Evolutionary conservation across 1,284 basidiomycete species (phyloP).

Genomic region (Trametes sp.): DNA sequence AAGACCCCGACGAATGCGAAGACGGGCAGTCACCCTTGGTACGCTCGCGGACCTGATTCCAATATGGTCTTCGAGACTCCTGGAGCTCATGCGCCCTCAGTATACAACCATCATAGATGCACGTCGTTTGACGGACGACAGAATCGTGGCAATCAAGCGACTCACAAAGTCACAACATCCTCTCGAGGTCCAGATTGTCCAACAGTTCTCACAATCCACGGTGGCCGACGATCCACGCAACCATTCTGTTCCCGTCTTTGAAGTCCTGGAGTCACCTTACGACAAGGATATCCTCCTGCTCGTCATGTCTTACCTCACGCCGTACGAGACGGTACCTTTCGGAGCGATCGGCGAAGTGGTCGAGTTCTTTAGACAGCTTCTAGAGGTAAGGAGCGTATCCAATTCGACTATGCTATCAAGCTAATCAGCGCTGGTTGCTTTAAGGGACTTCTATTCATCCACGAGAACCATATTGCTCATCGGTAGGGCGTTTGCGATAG

Average conservation of each 20-base stretch:
- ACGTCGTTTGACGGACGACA: not conserved
- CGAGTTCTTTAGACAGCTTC: conserved; percentile 39
- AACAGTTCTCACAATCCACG: conserved; percentile 28
- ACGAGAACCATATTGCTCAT: conserved; percentile 35
- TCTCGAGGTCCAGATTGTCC: conserved; percentile 29
- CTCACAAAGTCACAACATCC: conserved; percentile 3
- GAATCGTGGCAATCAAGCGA: conserved; percentile 8
- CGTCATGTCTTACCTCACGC: conserved; percentile 39
- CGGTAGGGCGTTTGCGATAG: conserved; percentile 18
- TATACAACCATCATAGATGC: conserved; percentile 8
- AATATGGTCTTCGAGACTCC: not conserved
- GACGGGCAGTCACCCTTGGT: conserved; percentile 11
- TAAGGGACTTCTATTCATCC: conserved; percentile 39
- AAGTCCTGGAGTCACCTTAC: conserved; percentile 29
- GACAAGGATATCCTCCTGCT: conserved; percentile 29
- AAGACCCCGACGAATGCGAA: conserved; percentile 4
- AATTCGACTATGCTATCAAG: no score
- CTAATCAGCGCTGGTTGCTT: no score
- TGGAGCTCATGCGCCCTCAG: not conserved
- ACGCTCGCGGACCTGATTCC: not conserved
- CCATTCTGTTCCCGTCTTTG: conserved; percentile 39
- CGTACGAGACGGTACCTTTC: conserved; percentile 33
- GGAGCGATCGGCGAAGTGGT: conserved; percentile 39
- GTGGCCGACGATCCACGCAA: conserved; percentile 35
- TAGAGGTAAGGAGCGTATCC: conserved; percentile 36